phyloP scores from a whole-genome alignment of 306 rosid genomes.

The Sophora flavescens region DNA sequence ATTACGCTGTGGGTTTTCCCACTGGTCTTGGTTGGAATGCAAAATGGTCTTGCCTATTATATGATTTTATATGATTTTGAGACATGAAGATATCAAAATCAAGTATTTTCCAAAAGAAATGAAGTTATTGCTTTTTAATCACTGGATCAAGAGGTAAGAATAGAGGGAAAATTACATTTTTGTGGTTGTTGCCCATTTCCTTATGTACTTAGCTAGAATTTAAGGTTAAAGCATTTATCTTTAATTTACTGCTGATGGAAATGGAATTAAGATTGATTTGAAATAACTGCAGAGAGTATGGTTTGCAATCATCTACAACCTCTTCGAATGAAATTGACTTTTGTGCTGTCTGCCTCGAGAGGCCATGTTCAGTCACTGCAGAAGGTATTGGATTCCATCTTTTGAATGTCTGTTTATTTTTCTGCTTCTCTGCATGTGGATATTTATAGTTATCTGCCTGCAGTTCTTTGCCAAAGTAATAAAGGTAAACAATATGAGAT shows the following conservation, averaged over 20 bases:
- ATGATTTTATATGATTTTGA: not conserved
- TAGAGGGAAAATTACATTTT: constrained; percentile 18
- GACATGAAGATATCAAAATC: not conserved
- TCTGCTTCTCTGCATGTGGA: constrained; percentile 2
- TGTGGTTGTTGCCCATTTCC: constrained; percentile 18
- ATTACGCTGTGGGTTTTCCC: not conserved
- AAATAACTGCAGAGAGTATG: constrained; percentile 79
- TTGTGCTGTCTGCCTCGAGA: constrained; percentile 96
- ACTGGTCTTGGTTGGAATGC: constrained; percentile 7
- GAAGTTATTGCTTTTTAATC: not conserved
- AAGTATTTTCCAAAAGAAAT: not conserved
- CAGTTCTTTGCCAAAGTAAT: constrained; percentile 3
- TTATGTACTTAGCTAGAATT: constrained; percentile 19
- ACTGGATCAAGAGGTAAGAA: not conserved
- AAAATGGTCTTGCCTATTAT: not conserved
- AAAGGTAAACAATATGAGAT: constrained; percentile 10
- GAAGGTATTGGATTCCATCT: constrained; percentile 66
- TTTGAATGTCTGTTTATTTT: constrained; percentile 19
- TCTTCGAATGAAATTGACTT: constrained; percentile 69
- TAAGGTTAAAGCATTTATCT: constrained; percentile 14
- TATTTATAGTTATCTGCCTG: constrained; percentile 32
- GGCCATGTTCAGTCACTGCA: constrained; percentile 86
- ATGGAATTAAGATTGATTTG: constrained; percentile 42
- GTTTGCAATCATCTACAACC: constrained; percentile 68
- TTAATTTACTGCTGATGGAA: constrained; percentile 27